Base-by-base conservation (phyloP, 495 filamentous ascomycete genomes). In the Beverwykella pulmonaria region DNA sequence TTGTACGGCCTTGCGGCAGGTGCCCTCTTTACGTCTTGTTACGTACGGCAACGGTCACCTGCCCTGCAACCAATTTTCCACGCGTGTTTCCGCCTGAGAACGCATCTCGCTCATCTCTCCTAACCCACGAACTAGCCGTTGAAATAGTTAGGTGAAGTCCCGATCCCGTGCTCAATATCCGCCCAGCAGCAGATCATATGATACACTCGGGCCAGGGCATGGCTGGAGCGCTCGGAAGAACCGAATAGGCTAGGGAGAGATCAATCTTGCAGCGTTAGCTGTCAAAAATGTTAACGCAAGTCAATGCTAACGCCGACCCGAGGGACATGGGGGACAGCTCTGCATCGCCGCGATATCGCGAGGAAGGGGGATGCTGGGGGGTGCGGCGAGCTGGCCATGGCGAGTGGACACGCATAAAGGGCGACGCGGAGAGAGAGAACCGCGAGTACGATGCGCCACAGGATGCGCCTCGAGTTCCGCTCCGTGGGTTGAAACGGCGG, bases 151-250 rank as follows among this genome's bases (percentile, higher is more conserved):
- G 39, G 17, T n/a, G 39, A 44, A n/a, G 9, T 15, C 39, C 39
- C 39, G 39, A 34, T 44, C 39, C 39, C 39, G 39, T 44, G 39
- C 39, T 44, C 39, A 44, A 44, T 44, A 44, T 44, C 39, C 39
- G 39, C 17, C 17, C 39, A n/a, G 5, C 17, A 14, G 39, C 17
- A 12, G 39, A 44, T 44, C 39, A 44, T 44, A 44, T 34, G 3
- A 44, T 44, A 14, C 39, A 10, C 39, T n/a, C 6, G 6, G 39
- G 39, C 39, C 39, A 2, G 8, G 6, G 6, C 17, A 14, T 44
- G 39, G 39, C 39, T 44, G 39, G 39, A 44, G 39, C 39, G 39
- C 3, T 44, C 39, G 39, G 39, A n/a, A 14, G 39, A 44, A n/a
- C 39, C 3, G 39, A 44, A 6, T 44, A n/a, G 39, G 39, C 9